phyloP scores from a whole-genome alignment of 2,329 filamentous ascomycete species.

The Xylariaceae sp. region DNA sequence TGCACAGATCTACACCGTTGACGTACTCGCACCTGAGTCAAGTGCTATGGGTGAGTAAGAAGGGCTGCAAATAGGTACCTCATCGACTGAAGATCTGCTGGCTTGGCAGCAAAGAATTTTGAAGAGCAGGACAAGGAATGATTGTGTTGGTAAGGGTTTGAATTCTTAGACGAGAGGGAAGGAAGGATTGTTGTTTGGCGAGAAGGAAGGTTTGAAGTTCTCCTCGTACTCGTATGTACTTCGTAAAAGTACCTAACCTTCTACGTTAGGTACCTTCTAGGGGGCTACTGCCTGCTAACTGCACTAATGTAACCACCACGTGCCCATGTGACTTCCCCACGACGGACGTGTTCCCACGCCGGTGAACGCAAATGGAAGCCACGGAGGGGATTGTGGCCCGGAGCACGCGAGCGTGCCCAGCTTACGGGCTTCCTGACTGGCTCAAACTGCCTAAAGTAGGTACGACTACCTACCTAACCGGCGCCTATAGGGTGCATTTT shows the following conservation, averaged over 20 bases:
- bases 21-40: constrained; percentile 5
- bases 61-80: constrained; percentile 6
- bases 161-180: background rate
- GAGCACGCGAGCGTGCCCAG: background rate
- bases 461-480: too few species aligned
- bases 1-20: constrained; percentile 2
- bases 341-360: background rate
- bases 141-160: background rate
- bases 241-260: too few species aligned
- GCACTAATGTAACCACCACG: background rate
- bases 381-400: background rate
- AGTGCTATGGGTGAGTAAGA: constrained; percentile 5
- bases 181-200: too few species aligned
- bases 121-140: background rate
- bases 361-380: background rate
- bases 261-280: too few species aligned
- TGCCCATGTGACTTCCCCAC: background rate
- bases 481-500: too few species aligned
- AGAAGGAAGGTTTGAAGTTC: background rate
- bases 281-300: background rate
- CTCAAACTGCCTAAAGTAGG: too few species aligned
- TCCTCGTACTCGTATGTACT: background rate
- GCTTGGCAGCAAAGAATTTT: background rate
- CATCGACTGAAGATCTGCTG: too few species aligned
- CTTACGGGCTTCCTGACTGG: too few species aligned